Evolutionary conservation across 2,329 filamentous ascomycete genomes (phyloP).

Genomic region (Orbilia blumenaviensis): DNA sequence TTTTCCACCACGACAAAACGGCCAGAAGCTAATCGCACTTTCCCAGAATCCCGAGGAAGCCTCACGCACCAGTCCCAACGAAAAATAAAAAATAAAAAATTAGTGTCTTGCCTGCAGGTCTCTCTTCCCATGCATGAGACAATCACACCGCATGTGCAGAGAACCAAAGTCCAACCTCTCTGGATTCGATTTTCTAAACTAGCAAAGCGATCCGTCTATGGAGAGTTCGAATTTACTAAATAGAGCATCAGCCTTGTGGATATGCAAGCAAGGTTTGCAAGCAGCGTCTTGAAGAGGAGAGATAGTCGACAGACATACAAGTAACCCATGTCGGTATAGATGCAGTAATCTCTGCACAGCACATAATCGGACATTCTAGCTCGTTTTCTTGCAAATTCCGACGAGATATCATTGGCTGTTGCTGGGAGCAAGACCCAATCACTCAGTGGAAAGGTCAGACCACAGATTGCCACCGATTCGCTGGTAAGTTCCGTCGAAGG

Average conservation of each 20-base stretch:
- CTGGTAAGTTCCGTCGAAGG: constrained; percentile 46
- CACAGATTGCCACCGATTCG: constrained; percentile 27
- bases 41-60: constrained; percentile 1
- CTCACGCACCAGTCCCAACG: constrained; percentile 16
- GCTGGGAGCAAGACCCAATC: not conserved
- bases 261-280: constrained; percentile 40
- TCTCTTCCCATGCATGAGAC: constrained; percentile 32
- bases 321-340: constrained; percentile 27
- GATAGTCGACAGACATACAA: not conserved
- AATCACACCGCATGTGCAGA: constrained; percentile 50
- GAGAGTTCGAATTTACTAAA: constrained; percentile 17
- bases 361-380: constrained; percentile 8
- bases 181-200: constrained; percentile 27
- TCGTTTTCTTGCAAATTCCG: constrained; percentile 32
- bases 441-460: not conserved
- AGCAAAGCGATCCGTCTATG: constrained; percentile 21
- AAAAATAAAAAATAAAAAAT: constrained; percentile 30
- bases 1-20: constrained; percentile 22
- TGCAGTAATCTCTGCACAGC: constrained; percentile 35
- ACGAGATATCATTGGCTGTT: constrained; percentile 28
- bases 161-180: constrained; percentile 16
- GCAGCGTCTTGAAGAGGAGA: not conserved
- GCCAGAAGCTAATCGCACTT: constrained; percentile 19
- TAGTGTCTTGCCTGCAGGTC: constrained; percentile 37
- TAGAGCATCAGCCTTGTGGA: constrained; percentile 52